phyloP scores from a whole-genome alignment of 2,329 filamentous ascomycete species.

The Tothia fuscella region DNA sequence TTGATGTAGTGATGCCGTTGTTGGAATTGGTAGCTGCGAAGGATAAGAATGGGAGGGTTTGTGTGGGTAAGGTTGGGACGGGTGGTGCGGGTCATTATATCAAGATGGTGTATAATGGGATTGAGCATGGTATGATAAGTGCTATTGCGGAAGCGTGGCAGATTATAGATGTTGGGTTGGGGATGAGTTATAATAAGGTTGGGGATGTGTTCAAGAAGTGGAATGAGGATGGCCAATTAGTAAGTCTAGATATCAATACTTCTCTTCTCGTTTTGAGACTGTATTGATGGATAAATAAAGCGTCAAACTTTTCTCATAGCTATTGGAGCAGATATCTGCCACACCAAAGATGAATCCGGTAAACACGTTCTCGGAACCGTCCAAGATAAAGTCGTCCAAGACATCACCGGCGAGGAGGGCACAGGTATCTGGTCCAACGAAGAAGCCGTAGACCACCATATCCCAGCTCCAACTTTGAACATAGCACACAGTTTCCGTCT shows the following conservation, averaged over 20 bases:
- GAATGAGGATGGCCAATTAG: constrained; percentile 47
- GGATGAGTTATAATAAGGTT: constrained; percentile 48
- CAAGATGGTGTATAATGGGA: constrained; percentile 67
- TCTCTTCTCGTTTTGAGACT: not conserved
- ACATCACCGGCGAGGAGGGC: constrained; percentile 53
- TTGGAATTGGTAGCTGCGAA: constrained; percentile 51
- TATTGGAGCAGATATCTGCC: constrained; percentile 51
- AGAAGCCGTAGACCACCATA: constrained; percentile 49
- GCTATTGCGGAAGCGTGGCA: constrained; percentile 53
- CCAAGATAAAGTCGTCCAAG: constrained; percentile 60
- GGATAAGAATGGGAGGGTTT: constrained; percentile 45
- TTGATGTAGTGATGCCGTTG: constrained; percentile 50
- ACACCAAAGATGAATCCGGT: constrained; percentile 33
- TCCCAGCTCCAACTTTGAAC: constrained; percentile 53
- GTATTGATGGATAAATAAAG: too few relatives aligned
- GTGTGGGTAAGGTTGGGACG: constrained; percentile 48
- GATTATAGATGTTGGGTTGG: constrained; percentile 47
- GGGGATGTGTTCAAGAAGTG: constrained; percentile 47
- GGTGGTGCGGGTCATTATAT: constrained; percentile 58
- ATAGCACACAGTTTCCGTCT: constrained; percentile 51
- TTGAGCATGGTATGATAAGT: constrained; percentile 61
- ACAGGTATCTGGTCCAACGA: constrained; percentile 55
- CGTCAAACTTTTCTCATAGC: constrained; percentile 48
- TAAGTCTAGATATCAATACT: constrained; percentile 16
- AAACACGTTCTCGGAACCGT: constrained; percentile 47